phyloP scores from a whole-genome alignment of 2,329 filamentous ascomycete genomes.

The Phialophora expanda region DNA sequence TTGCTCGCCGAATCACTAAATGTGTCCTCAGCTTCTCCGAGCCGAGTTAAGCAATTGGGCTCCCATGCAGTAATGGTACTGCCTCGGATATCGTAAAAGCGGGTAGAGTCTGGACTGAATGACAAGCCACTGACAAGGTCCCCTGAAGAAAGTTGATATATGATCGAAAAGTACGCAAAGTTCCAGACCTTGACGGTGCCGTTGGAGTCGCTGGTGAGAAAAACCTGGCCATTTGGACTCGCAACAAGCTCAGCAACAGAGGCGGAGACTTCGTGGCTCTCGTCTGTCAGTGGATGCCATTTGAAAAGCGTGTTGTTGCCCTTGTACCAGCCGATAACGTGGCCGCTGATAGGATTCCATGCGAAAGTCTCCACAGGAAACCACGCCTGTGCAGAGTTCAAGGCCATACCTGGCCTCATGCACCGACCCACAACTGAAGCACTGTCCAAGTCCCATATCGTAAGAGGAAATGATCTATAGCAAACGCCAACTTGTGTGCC shows the following conservation, averaged over 20 bases:
- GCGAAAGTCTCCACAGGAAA: slow-evolving; percentile 21
- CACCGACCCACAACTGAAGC: slow-evolving; percentile 16
- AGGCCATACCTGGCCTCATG: neutral
- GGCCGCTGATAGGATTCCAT: slow-evolving; percentile 42
- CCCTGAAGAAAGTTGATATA: slow-evolving; percentile 39
- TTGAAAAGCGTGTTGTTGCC: slow-evolving; percentile 46
- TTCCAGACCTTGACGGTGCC: slow-evolving; percentile 42
- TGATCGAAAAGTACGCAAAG: slow-evolving; percentile 35
- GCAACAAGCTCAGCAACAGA: slow-evolving; percentile 36
- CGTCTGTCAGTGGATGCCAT: slow-evolving; percentile 44
- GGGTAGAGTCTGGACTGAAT: slow-evolving; percentile 40
- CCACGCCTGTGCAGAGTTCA: slow-evolving; percentile 10
- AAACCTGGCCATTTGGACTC: slow-evolving; percentile 39
- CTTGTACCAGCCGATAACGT: slow-evolving; percentile 45
- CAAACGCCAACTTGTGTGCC: slow-evolving; percentile 34
- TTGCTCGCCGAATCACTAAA: slow-evolving; percentile 35
- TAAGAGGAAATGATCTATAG: slow-evolving; percentile 35
- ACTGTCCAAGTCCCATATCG: slow-evolving; percentile 32
- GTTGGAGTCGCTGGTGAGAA: slow-evolving; percentile 40
- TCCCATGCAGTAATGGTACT: slow-evolving; percentile 43
- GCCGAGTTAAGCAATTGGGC: slow-evolving; percentile 39
- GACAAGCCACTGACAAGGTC: slow-evolving; percentile 38
- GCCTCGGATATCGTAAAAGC: slow-evolving; percentile 42
- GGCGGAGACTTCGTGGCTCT: slow-evolving; percentile 39
- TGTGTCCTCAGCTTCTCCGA: slow-evolving; percentile 33